A percentile compares a stretch with the other conserved stretches of the same genome.
These are phyloP conservation scores for Hippophae tibetana DNA, from an alignment of 306 rosid species.

Conservation along the genomic window DNA sequence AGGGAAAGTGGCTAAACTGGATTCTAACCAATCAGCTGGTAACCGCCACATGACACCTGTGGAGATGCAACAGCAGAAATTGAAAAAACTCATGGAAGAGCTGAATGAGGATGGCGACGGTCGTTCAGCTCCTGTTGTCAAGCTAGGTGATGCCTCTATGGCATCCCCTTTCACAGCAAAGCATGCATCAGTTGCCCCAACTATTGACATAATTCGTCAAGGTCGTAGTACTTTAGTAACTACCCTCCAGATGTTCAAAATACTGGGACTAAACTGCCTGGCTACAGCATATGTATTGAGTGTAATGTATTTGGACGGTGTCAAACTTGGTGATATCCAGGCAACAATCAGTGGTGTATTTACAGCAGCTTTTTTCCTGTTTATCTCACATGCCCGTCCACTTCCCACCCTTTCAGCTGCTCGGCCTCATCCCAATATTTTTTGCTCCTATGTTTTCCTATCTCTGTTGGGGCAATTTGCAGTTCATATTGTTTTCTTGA, in stretches of 20 bases:
- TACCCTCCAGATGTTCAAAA: slow-evolving; percentile 98
- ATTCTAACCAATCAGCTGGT: slow-evolving; percentile 32
- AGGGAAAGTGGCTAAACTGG: slow-evolving; percentile 37
- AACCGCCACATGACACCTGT: slow-evolving; percentile 60
- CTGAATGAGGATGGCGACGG: slow-evolving; percentile 95
- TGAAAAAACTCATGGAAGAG: slow-evolving; percentile 85
- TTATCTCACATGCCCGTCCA: slow-evolving; percentile 96
- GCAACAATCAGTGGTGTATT: slow-evolving; percentile 98
- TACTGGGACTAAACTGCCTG: slow-evolving; percentile 95
- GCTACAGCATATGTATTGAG: slow-evolving; percentile 96
- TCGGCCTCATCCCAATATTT: slow-evolving; percentile 88
- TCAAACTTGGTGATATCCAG: slow-evolving; percentile 91
- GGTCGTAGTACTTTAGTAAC: slow-evolving; percentile 98
- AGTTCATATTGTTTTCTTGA: slow-evolving; percentile 64
- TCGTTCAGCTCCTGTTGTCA: slow-evolving; percentile 72
- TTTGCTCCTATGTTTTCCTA: slow-evolving; percentile 72
- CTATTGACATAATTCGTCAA: slow-evolving; percentile 92
- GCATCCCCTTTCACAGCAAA: slow-evolving; percentile 99
- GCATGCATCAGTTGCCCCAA: slow-evolving; percentile 96
- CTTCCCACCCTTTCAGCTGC: slow-evolving; percentile 77
- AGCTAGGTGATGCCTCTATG: slow-evolving; percentile 99
- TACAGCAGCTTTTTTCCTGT: slow-evolving; percentile 95
- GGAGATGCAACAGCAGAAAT: slow-evolving; percentile 69
- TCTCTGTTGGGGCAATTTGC: slow-evolving; percentile 93
- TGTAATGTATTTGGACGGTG: slow-evolving; percentile 99